Evolutionary conservation across 2,329 filamentous ascomycete genomes (phyloP), one percentile per base, ranked within the genome.

Genomic region (Trichophyton schoenleinii): DNA sequence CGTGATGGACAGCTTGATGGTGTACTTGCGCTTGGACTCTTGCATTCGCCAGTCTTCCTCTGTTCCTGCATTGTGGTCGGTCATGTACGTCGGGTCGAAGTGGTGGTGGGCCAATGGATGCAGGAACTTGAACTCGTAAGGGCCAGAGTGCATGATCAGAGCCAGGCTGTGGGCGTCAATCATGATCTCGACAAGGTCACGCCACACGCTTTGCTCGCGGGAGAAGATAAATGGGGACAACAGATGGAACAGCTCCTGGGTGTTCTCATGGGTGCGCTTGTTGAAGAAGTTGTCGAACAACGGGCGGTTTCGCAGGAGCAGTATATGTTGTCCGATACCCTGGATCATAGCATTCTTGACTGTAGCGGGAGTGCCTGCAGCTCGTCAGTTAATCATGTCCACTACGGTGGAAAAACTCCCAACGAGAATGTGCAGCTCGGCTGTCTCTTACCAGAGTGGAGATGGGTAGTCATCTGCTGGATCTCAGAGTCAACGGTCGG

Each of bases 131-230:
- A 70, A 71, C 18, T 69, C 68, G 22, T 69, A 67, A 1, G 70
- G 67, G 4, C 64, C 59, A 1, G 66, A 68, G 57, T 67, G 66
- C 64, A 74, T 69, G 2, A 67, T 64, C 0, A 71, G 9, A 0
- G 68, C 68, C 9, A 73, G 65, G 0, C 58, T 59, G 18, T 69
- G 67, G 0, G 70, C 70, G 2, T 72, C 67, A 2, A 62, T n/a
- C 41, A 73, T 64, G n/a, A 74, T 66, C 1, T 59, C 48, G 1
- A 9, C 60, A 4, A 71, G 61, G 1, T 67, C 68, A 5, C 57
- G 57, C 66, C 67, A 69, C 15, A 66, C 66, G 8, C 53, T 46
- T 44, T 57, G 36, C 31, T 55, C 53, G 6, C 42, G 58, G 20
- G 58, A 58, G 6, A 65, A 61, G 36, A 69, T 64, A 3, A 71